Conservation (phyloP, 2,329 filamentous ascomycete species). For the Berkeleyomyces basicola region DNA sequence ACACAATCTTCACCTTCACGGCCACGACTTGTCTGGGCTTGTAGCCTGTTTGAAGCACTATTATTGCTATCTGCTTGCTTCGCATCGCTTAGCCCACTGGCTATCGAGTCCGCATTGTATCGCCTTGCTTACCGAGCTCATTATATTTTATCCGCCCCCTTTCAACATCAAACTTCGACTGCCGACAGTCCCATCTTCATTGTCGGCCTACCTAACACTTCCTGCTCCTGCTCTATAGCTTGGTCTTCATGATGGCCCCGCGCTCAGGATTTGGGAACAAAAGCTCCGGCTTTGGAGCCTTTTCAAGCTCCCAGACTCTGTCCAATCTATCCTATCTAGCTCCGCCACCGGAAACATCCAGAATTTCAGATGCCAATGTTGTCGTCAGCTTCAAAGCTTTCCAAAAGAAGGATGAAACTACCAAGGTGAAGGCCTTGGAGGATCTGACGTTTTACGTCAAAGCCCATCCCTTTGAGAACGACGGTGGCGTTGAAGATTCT, state of each 20-base stretch:
- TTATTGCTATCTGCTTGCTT: not conserved
- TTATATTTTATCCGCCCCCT: not conserved
- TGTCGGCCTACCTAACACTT: not conserved
- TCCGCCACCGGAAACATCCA: slow-evolving; percentile 66
- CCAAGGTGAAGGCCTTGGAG: slow-evolving; percentile 78
- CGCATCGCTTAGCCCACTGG: not conserved
- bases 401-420: slow-evolving; percentile 81
- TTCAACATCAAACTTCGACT: not conserved
- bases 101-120: not conserved
- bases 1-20: not conserved
- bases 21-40: not conserved
- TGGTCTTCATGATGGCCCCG: not conserved
- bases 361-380: slow-evolving; percentile 62
- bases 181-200: not conserved
- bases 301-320: not conserved
- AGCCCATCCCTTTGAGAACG: slow-evolving; percentile 33
- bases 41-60: not conserved
- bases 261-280: slow-evolving; percentile 7
- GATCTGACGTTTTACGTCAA: slow-evolving; percentile 55
- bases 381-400: slow-evolving; percentile 88
- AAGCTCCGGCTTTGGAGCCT: slow-evolving; percentile 2
- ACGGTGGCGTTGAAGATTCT: slow-evolving; percentile 56
- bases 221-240: not conserved
- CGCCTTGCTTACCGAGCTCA: not conserved
- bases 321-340: slow-evolving; percentile 61